A percentile compares a stretch with the other conserved stretches of the same genome.
phyloP scores from a whole-genome alignment of 1,284 basidiomycete species.

The Tilletia horrida region DNA sequence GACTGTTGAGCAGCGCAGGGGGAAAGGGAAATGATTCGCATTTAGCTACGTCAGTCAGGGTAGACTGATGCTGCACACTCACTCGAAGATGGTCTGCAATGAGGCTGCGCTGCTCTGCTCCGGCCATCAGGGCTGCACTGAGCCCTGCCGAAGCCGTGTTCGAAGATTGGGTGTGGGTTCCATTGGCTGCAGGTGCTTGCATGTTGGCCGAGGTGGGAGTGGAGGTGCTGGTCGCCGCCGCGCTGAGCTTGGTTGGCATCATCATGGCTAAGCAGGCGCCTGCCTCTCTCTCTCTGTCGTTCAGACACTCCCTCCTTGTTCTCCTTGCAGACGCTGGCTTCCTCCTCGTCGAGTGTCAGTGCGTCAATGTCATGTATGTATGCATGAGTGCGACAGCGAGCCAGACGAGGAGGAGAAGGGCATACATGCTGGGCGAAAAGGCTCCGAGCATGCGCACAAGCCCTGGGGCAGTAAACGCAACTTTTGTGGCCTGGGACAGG shows the following conservation, averaged over 20 bases:
- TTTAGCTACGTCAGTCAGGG: background rate
- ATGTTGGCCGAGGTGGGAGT: background rate
- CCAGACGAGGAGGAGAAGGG: too few relatives aligned
- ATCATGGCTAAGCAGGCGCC: background rate
- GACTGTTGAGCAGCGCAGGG: conserved; percentile 52
- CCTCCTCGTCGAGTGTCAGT: too few relatives aligned
- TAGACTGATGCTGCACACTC: background rate
- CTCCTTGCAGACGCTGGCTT: too few relatives aligned
- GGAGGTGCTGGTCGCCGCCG: conserved; percentile 1
- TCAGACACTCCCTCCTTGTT: background rate
- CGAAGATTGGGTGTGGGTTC: background rate
- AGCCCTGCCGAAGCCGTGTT: background rate
- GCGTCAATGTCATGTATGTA: too few relatives aligned
- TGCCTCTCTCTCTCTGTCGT: background rate
- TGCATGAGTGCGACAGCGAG: too few relatives aligned
- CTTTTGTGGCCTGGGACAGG: too few relatives aligned
- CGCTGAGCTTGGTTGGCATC: conserved; percentile 1
- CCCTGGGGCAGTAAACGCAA: too few relatives aligned
- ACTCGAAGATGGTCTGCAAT: conserved; percentile 16
- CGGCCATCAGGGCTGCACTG: conserved; percentile 3
- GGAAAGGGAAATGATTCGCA: too few relatives aligned
- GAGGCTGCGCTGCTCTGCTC: conserved; percentile 2
- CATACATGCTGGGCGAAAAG: too few relatives aligned
- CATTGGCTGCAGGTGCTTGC: background rate
- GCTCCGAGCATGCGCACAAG: too few relatives aligned